phyloP scores from a whole-genome alignment of 257 asterid genomes.

The Thymus quinquecostatus region DNA sequence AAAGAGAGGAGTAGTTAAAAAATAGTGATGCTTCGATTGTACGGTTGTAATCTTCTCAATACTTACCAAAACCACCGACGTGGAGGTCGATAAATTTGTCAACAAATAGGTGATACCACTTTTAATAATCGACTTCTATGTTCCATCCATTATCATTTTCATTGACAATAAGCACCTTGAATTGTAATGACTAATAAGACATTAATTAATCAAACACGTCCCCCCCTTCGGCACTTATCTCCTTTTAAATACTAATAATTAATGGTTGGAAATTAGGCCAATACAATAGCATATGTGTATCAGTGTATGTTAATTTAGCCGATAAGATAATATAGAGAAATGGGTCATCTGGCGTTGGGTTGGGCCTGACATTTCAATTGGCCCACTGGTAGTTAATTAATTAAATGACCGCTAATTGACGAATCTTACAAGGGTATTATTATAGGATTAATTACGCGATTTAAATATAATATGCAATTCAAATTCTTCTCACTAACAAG shows the following conservation, averaged over 20 bases:
- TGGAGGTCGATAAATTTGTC: not conserved
- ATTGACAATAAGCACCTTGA: not conserved
- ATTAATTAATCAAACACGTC: no score
- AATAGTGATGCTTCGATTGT: not conserved
- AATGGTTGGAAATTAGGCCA: no score
- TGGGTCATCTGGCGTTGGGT: not conserved
- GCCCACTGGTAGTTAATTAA: not conserved
- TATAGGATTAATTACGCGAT: no score
- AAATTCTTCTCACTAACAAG: no score
- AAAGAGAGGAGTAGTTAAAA: constrained; percentile 10
- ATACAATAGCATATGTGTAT: no score
- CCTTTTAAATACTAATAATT: no score
- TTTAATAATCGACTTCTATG: not conserved
- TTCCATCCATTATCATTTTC: not conserved
- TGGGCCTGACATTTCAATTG: not conserved
- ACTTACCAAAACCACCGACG: not conserved
- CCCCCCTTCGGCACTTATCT: no score
- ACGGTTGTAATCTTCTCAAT: not conserved
- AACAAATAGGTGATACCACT: not conserved
- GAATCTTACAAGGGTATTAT: not conserved
- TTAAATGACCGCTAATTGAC: not conserved
- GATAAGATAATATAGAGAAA: no score
- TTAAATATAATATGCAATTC: no score
- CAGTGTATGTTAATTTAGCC: no score
- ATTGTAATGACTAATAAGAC: not conserved